Evolutionary conservation across 2,329 filamentous ascomycete species (phyloP).

Genomic region (Xylariaceae sp.): DNA sequence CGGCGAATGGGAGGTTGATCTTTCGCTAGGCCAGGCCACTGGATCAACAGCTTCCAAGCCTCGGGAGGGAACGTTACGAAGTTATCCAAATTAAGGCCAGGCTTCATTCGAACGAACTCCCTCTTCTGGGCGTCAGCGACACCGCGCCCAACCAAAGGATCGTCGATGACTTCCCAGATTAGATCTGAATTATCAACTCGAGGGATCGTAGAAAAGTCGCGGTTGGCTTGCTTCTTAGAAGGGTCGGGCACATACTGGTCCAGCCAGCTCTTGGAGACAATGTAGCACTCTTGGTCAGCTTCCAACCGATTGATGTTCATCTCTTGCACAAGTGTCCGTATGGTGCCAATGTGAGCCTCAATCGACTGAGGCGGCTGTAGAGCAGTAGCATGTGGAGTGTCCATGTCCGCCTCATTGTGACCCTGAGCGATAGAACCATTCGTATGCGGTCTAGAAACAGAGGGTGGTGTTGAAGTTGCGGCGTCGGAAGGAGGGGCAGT

Average conservation of each 20-base stretch:
- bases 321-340: slow-evolving; percentile 58
- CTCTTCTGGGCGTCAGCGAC: slow-evolving; percentile 30
- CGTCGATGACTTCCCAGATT: slow-evolving; percentile 56
- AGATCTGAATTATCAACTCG: slow-evolving; percentile 86
- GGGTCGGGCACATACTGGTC: slow-evolving; percentile 62
- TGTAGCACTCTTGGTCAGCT: slow-evolving; percentile 70
- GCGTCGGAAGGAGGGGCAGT: slow-evolving; percentile 26
- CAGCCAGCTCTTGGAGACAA: slow-evolving; percentile 80
- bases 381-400: slow-evolving; percentile 16
- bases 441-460: slow-evolving; percentile 2
- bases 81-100: slow-evolving; percentile 63
- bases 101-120: slow-evolving; percentile 69
- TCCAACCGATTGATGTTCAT: slow-evolving; percentile 50
- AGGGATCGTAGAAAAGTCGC: slow-evolving; percentile 62
- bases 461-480: slow-evolving; percentile 4
- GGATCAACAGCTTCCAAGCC: slow-evolving; percentile 76
- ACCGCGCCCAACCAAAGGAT: slow-evolving; percentile 38
- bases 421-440: slow-evolving; percentile 13
- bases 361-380: slow-evolving; percentile 36
- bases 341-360: slow-evolving; percentile 70
- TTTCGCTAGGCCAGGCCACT: slow-evolving; percentile 75
- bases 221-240: slow-evolving; percentile 51
- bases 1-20: slow-evolving; percentile 70
- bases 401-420: neutral
- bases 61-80: slow-evolving; percentile 74